phyloP scores from a whole-genome alignment of 2,329 filamentous ascomycete species.

The Microcyclospora tardicrescens region DNA sequence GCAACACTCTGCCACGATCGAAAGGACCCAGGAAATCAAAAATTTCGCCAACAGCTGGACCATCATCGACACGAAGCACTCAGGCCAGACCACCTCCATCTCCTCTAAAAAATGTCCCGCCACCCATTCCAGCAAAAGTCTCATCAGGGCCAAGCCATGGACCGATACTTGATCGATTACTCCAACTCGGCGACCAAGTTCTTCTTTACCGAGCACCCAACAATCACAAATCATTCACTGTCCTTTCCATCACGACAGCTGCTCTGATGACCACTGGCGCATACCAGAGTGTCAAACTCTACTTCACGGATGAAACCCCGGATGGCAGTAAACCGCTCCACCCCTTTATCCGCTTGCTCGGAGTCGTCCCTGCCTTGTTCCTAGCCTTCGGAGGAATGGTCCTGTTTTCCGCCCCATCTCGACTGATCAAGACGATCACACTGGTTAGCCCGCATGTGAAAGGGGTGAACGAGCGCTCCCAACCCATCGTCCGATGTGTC shows the following conservation, averaged over 20 bases:
- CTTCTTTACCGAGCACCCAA: constrained; percentile 14
- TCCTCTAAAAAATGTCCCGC: background rate
- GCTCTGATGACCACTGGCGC: constrained; percentile 7
- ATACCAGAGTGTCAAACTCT: constrained; percentile 5
- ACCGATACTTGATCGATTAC: background rate
- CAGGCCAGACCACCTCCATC: background rate
- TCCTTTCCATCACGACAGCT: constrained; percentile 10
- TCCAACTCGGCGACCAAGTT: background rate
- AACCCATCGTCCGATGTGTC: constrained; percentile 7
- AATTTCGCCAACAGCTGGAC: no score
- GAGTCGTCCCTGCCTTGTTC: constrained; percentile 1
- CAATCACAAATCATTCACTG: constrained; percentile 12
- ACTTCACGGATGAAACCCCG: constrained; percentile 6
- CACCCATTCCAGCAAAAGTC: background rate
- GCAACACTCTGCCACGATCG: no score
- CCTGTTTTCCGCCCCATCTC: constrained; percentile 9
- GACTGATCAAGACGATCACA: constrained; percentile 10
- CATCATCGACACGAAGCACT: no score
- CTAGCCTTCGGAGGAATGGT: constrained; percentile 7
- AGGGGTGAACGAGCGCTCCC: background rate
- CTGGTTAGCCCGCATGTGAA: constrained; percentile 2
- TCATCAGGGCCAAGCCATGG: background rate
- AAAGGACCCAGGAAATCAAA: no score
- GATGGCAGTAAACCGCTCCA: constrained; percentile 1
- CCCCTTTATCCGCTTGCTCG: background rate